Evolutionary conservation across 208 protist species (phyloP), one percentile per base, ranked within the genome.

Genomic region (Trypanosoma rangeli): DNA sequence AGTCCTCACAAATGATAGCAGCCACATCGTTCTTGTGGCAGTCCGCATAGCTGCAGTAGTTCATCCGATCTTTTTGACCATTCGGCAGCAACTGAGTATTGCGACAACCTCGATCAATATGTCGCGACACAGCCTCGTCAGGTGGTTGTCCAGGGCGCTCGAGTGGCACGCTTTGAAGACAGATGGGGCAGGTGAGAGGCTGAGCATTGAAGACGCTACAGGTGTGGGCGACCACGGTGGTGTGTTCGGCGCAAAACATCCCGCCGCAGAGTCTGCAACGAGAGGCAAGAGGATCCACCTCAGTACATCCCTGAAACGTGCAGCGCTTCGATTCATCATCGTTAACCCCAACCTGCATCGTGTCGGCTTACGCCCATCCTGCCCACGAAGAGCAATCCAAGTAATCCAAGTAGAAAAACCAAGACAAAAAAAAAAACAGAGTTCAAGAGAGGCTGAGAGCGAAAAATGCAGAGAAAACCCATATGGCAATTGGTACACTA

Each of bases 281-380:
- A 1, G 84, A 77, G 22, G 89, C 67, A 55, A 97, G 75, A 0
- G 88, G 68, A 62, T 95, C 87, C 26, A 92, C 85, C 63, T 93
- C 69, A 0, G 73, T 82, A 74, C 92, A 97, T 52, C 83, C 82
- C 26, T 68, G 56, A 55, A 85, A 80, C 57, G 81, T 78, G 65
- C 92, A 97, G 50, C 86, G 65, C 29, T 88, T 80, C 16, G 72
- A 70, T 53, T 94, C 84, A 55, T 83, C 83, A 64, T 97, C 92
- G 62, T 85, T 76, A 28, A 93, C 53, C 20, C 89, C 92, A 26
- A 97, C 87, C 64, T 97, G 89, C 92, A 97, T 97, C 20, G 24
- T 1, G 26, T 35, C 26, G 24, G 4, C 29, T 16, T 3, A 59
- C 35, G 28, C 15, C 52, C 24, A 50, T 29, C n/a, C 15, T 59